Base-by-base conservation (phyloP, 805 yeast genomes). In the Yamadazyma sp. region DNA sequence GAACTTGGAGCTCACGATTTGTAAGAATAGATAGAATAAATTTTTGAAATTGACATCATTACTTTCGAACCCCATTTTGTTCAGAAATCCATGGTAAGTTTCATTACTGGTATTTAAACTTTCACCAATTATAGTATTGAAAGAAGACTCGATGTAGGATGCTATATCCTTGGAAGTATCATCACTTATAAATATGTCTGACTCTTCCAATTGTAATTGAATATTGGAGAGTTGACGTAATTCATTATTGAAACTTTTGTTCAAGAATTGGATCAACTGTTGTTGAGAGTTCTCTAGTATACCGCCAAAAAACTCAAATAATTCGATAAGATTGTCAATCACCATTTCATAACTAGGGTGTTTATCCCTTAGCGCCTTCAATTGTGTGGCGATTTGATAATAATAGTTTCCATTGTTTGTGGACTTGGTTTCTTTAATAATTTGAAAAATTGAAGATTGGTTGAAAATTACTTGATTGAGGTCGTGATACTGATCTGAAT, bases 181-280 rank as follows among this genome's bases (percentile, higher is more conserved):
- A 5, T 33, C 35, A 15, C 26, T 25, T 15, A 43, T n/a, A 11
- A 17, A 29, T 4, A 43, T 29, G 13, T 33, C 31, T 14, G 23
- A 13, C 12, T 38, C 42, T 24, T 43, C 39, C 12, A 43, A 27
- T 17, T 40, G 31, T 6, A 38, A 23, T 30, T 36, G 43, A 17
- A 40, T 25, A 23, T 43, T 43, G 3, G 35, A 23, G 3, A 36
- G 28, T 24, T 43, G 47, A n/a, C 41, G 30, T 6, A 41, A 19
- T 31, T 44, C 48, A 15, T 28, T 33, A 32, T 43, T 43, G n/a
- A 43, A 29, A 20, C 23, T 26, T 26, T 40, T 35, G 20, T 43
- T 40, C 3, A 43, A 13, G 13, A 43, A 28, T 14, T 8, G 14
- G 9, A 33, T 25, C 12, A 40, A n/a, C 23, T 23, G 23, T 3